Evolutionary conservation across 2,329 filamentous ascomycete genomes (phyloP), one percentile per base, ranked within the genome.

Genomic region (Botrytis fabae): DNA sequence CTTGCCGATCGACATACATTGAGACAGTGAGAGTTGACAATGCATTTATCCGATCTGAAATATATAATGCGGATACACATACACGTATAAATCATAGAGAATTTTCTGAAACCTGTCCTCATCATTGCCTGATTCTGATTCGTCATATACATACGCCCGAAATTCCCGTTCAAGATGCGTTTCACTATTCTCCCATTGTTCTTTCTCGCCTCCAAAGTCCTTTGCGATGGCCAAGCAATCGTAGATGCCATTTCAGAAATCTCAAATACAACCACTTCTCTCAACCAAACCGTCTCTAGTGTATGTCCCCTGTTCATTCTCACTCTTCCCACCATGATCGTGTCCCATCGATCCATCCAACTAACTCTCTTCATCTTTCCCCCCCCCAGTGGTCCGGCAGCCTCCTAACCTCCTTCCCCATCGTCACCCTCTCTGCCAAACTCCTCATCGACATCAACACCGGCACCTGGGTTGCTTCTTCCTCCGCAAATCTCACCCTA

Each of bases 401-500:
- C 25, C 51, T 66, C 18, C 54, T 74, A 9, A 51, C 40, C 28
- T 48, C 64, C 18, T 18, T 74, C 10, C 69, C 73, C 14, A 71
- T 74, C 51, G 9, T 74, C 2, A 35, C 62, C 28, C 40, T 68
- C n/a, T 84, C 83, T 8, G 78, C 81, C 10, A 74, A 75, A 18
- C 82, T 87, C 2, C 82, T 86, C 42, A 35, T 75, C 20, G 78
- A 81, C 69, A 83, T 86, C 75, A 81, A 84, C 59, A 73, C 81
- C 44, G 83, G 83, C 72, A 83, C 82, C 42, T 73, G 77, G 32
- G 77, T 78, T 2, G 85, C 85, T 75, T 66, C 81, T 18, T 68
- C 76, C 0, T 85, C 84, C 14, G 80, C 75, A n/a, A 74, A 78
- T 18, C 81, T 87, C 68, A 80, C 81, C 10, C n/a, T 79, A 5